Evolutionary conservation across 352 stramenopile species (phyloP), one percentile per base, ranked within the genome.

Genomic region (Phytopythium vexans): DNA sequence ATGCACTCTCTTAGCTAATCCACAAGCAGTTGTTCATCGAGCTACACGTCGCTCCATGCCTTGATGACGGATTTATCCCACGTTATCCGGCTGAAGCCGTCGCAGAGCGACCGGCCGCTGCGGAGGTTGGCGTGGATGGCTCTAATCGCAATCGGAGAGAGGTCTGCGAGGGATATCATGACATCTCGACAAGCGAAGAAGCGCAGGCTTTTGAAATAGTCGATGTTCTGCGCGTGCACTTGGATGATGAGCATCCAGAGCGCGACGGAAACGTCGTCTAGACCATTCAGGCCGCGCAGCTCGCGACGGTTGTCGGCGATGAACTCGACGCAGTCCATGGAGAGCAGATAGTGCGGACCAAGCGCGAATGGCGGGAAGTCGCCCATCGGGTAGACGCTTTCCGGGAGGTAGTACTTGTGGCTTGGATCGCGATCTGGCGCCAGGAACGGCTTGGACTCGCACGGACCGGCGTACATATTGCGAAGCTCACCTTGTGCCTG

Each of bases 181-280:
- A 49, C 41, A 12, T 68, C 50, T 0, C n/a, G n/a, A 38, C 71
- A 81, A 6, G 49, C n/a, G 1, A 33, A 47, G 14, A 15, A 33
- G 34, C 34, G 33, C 33, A 56, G 12, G 14, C 15, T 68, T 65
- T 8, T 39, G 15, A 44, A 81, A 63, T 8, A 54, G 42, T 35
- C 41, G 16, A 9, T 39, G 42, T 81, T 60, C 27, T 48, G 32
- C 8, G 69, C 54, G 4, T 71, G 66, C 14, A 89, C 77, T 43
- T 84, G 66, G 32, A 86, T 70, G 1, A 41, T 52, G 15, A 83
- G 49, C 48, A 86, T 52, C 80, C 80, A 91, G 8, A 86, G 55
- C 0, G 69, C 76, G 4, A 86, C 62, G 3, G 75, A 82, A 16
- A 88, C 78, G 51, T 91, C 80, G 37, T 91, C 80, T 0, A 91